A percentile compares a stretch with the other conserved stretches of the same genome.
These are phyloP conservation scores for Diutina scorzettiae DNA, from an alignment of 1,139 yeast genomes.

Conservation along the genomic window DNA sequence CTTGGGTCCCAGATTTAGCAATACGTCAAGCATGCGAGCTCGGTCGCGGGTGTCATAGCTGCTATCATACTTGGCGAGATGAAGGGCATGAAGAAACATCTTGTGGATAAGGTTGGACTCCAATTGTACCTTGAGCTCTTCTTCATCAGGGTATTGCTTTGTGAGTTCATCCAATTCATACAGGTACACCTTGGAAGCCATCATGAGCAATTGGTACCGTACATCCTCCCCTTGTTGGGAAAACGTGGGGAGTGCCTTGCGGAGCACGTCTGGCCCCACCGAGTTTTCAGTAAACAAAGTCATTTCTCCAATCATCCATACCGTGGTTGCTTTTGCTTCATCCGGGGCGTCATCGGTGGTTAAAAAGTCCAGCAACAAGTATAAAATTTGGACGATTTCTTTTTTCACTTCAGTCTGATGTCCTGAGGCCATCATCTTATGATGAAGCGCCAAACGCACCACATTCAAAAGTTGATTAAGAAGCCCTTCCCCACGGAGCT, in stretches of 20 bases:
- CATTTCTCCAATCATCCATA: slow-evolving; percentile 90
- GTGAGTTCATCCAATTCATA: slow-evolving; percentile 17
- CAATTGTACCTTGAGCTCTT: background rate
- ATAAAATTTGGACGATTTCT: slow-evolving; percentile 24
- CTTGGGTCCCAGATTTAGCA: slow-evolving; percentile 19
- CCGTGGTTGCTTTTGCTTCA: slow-evolving; percentile 68
- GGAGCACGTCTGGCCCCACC: slow-evolving; percentile 69
- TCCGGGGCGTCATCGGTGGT: slow-evolving; percentile 18
- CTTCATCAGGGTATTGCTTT: background rate
- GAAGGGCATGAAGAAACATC: slow-evolving; percentile 50
- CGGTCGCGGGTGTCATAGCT: slow-evolving; percentile 77
- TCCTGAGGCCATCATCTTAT: slow-evolving; percentile 17
- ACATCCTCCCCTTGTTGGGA: slow-evolving; percentile 44
- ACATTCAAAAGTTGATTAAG: slow-evolving; percentile 55
- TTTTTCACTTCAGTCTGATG: slow-evolving; percentile 17
- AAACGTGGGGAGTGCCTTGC: slow-evolving; percentile 46
- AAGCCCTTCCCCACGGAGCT: slow-evolving; percentile 13
- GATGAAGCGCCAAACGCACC: slow-evolving; percentile 63
- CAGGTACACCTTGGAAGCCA: slow-evolving; percentile 65
- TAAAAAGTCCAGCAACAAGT: slow-evolving; percentile 24
- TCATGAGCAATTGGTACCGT: slow-evolving; percentile 56
- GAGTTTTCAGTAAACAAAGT: slow-evolving; percentile 24
- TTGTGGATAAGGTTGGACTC: slow-evolving; percentile 12
- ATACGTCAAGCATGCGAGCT: slow-evolving; percentile 58
- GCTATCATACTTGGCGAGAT: slow-evolving; percentile 62